Percentiles rank a stretch among this genome's conserved stretches.
Evolutionary conservation across 2,329 filamentous ascomycete species (phyloP).

Genomic region (Hypocreales sp.): DNA sequence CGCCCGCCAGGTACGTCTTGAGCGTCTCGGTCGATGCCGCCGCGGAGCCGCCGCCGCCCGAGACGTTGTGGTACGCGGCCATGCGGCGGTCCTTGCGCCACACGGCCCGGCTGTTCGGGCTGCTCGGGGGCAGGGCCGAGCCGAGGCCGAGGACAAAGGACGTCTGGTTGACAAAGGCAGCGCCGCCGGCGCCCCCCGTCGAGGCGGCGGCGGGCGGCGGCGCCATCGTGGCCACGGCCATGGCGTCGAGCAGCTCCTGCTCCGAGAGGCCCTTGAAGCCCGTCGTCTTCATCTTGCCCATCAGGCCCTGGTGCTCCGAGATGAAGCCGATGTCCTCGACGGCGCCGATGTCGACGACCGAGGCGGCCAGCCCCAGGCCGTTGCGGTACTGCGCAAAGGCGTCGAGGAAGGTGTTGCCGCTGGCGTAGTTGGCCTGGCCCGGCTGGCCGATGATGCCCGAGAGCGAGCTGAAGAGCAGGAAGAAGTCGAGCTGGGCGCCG

Average conservation of each 20-base stretch:
- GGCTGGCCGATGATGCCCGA: constrained; percentile 16
- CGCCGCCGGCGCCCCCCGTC: neutral
- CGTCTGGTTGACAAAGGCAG: neutral
- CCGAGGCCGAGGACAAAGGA: constrained; percentile 6
- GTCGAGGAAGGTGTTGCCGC: constrained; percentile 22
- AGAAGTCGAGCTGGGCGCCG: constrained; percentile 17
- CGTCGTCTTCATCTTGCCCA: neutral
- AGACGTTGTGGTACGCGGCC: constrained; percentile 6
- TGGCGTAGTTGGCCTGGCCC: constrained; percentile 25
- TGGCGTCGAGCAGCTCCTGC: neutral
- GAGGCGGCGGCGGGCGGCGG: neutral
- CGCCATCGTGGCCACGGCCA: neutral
- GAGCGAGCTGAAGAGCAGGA: constrained; percentile 19
- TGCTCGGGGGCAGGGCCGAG: constrained; percentile 4
- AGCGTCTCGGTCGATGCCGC: neutral
- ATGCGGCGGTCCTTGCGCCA: constrained; percentile 10
- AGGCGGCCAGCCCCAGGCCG: constrained; percentile 1
- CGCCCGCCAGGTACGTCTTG: neutral
- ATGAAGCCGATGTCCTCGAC: constrained; percentile 21
- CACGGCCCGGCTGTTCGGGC: constrained; percentile 4
- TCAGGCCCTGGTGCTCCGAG: neutral
- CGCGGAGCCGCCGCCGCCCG: neutral
- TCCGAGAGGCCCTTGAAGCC: neutral
- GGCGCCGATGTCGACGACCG: constrained; percentile 18
- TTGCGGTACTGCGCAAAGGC: constrained; percentile 19